phyloP scores from a whole-genome alignment of 2,329 filamentous ascomycete species.

The Stagonosporopsis vannaccii region DNA sequence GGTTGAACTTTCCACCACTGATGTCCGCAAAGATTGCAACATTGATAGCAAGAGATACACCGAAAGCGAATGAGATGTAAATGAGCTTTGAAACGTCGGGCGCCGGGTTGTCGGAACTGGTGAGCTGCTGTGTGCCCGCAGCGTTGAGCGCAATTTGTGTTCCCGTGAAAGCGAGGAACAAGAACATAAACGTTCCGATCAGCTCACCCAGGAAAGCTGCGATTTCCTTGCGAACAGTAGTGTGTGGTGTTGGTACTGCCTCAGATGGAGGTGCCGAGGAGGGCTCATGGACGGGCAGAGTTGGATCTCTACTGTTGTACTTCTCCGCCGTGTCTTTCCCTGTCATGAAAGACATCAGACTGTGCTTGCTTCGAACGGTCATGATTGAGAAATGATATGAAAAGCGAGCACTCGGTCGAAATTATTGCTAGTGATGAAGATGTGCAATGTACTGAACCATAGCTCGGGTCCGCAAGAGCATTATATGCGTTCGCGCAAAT shows the following conservation, averaged over 20 bases:
- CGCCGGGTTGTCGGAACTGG: slow-evolving; percentile 15
- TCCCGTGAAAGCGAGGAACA: slow-evolving; percentile 45
- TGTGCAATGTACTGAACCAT: not conserved
- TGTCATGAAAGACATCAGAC: slow-evolving; percentile 19
- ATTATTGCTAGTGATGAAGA: not conserved
- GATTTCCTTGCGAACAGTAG: slow-evolving; percentile 26
- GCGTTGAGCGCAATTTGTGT: slow-evolving; percentile 59
- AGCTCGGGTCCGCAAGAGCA: slow-evolving; percentile 4
- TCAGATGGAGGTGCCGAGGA: slow-evolving; percentile 17
- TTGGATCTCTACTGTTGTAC: slow-evolving; percentile 11
- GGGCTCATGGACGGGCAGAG: slow-evolving; percentile 24
- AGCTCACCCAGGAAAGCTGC: slow-evolving; percentile 52
- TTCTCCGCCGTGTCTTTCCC: slow-evolving; percentile 12
- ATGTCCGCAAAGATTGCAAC: slow-evolving; percentile 48
- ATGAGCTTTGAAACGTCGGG: slow-evolving; percentile 41
- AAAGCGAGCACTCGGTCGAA: not conserved
- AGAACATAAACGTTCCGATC: slow-evolving; percentile 56
- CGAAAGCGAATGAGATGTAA: slow-evolving; percentile 46
- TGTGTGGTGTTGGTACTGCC: slow-evolving; percentile 2
- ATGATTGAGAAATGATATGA: slow-evolving; percentile 1
- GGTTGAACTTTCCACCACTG: slow-evolving; percentile 43
- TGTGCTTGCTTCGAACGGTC: slow-evolving; percentile 20
- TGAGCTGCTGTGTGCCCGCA: slow-evolving; percentile 38
- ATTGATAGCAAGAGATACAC: slow-evolving; percentile 45
- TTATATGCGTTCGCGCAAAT: slow-evolving; percentile 17